phyloP scores from a whole-genome alignment of 2,329 filamentous ascomycete genomes.

The Incumbomyces lentus region DNA sequence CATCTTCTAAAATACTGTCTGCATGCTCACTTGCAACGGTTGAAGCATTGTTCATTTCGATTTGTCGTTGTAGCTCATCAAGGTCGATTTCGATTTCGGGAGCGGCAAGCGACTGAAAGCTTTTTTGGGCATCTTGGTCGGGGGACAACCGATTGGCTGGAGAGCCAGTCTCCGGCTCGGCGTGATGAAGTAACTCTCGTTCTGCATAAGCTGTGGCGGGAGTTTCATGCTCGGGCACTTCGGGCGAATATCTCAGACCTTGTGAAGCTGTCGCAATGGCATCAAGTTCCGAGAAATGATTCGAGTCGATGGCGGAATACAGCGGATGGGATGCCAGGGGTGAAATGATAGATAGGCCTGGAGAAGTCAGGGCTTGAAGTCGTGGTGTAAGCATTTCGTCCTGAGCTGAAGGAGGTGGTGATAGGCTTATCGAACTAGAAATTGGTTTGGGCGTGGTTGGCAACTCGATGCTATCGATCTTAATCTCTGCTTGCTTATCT shows the following conservation, averaged over 20 bases:
- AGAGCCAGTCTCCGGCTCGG: no score
- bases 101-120: not conserved
- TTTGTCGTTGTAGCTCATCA: slow-evolving; percentile 5
- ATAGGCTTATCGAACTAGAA: no score
- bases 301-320: slow-evolving; percentile 25
- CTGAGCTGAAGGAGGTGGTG: no score
- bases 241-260: no score
- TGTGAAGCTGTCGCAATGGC: slow-evolving; percentile 1
- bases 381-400: slow-evolving; percentile 22
- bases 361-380: slow-evolving; percentile 30
- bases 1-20: slow-evolving; percentile 4
- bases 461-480: not conserved
- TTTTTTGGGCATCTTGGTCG: not conserved
- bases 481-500: not conserved
- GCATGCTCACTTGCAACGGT: slow-evolving; percentile 2
- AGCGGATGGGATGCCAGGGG: slow-evolving; percentile 25
- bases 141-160: not conserved
- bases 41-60: slow-evolving; percentile 1
- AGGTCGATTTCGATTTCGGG: not conserved
- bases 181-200: no score
- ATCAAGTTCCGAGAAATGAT: slow-evolving; percentile 15
- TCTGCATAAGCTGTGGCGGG: no score
- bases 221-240: no score
- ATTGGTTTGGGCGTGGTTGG: not conserved
- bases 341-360: slow-evolving; percentile 31